A percentile compares a stretch with the other conserved stretches of the same genome.
Conservation (phyloP, 768 basidiomycete genomes). For the Agrocybe praecox region DNA sequence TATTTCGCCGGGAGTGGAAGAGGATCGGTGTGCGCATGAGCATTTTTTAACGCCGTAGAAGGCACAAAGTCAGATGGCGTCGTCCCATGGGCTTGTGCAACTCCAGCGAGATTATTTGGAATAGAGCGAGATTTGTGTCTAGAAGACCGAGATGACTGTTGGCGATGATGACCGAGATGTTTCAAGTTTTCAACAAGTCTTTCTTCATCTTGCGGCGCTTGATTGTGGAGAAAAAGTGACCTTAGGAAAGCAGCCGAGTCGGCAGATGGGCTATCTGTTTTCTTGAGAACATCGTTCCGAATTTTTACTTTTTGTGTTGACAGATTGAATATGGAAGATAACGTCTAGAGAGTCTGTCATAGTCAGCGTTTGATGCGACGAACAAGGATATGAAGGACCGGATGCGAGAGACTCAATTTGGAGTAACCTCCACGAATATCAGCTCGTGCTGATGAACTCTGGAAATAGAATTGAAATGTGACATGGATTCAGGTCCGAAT, state of each 20-base stretch:
- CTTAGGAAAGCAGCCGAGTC: conserved; percentile 21
- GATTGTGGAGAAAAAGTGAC: conserved; percentile 30
- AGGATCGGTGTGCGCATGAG: conserved; percentile 39
- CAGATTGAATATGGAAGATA: conserved; percentile 62
- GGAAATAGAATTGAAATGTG: neutral
- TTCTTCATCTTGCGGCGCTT: conserved; percentile 23
- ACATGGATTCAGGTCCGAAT: neutral
- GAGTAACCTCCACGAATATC: conserved; percentile 6
- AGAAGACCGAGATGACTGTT: conserved; percentile 7
- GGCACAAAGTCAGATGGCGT: conserved; percentile 13
- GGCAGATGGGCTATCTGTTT: conserved; percentile 6
- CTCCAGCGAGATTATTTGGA: conserved; percentile 31
- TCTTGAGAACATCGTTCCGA: conserved; percentile 13
- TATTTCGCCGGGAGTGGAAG: conserved; percentile 18
- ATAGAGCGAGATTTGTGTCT: conserved; percentile 30
- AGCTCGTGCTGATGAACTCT: conserved; percentile 12
- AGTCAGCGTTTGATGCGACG: conserved; percentile 23
- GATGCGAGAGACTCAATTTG: neutral
- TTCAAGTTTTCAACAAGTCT: conserved; percentile 14
- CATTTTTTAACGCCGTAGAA: conserved; percentile 15
- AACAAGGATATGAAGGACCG: conserved; percentile 14
- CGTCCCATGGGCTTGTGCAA: conserved; percentile 5
- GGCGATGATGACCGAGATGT: conserved; percentile 13
- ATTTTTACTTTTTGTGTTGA: conserved; percentile 60
- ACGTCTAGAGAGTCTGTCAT: conserved; percentile 41